A percentile compares a stretch with the other conserved stretches of the same genome.
These are phyloP conservation scores for Lepidium aucheri DNA, from an alignment of 345 rosid genomes.

Conservation along the genomic window DNA sequence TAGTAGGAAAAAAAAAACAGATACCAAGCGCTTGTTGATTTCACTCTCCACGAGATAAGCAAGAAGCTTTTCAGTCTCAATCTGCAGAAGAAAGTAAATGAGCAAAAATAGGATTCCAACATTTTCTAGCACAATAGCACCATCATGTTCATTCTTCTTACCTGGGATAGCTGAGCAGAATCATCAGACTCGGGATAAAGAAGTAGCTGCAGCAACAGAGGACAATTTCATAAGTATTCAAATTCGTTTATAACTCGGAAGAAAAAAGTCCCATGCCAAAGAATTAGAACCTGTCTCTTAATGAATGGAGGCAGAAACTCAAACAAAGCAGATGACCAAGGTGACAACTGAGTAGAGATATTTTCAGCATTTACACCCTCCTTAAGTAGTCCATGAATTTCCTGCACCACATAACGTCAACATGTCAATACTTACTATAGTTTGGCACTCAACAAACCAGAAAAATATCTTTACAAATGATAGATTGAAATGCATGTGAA, in stretches of 20 bases:
- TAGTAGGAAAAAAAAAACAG: not conserved
- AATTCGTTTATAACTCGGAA: not conserved
- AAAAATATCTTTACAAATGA: not conserved
- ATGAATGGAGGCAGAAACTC: slow-evolving; percentile 84
- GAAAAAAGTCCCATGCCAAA: not conserved
- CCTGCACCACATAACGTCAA: slow-evolving; percentile 34
- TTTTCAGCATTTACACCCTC: slow-evolving; percentile 54
- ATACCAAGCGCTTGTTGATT: slow-evolving; percentile 78
- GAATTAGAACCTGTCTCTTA: slow-evolving; percentile 56
- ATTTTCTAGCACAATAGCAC: not conserved
- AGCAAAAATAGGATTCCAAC: slow-evolving; percentile 12
- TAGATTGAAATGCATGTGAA: not conserved
- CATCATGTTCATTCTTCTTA: slow-evolving; percentile 16
- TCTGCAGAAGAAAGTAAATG: slow-evolving; percentile 36
- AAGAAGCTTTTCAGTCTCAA: slow-evolving; percentile 93
- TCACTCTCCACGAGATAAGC: slow-evolving; percentile 94
- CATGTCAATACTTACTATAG: not conserved
- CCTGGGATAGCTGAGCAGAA: slow-evolving; percentile 98
- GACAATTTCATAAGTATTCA: slow-evolving; percentile 11
- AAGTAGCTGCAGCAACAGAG: slow-evolving; percentile 57
- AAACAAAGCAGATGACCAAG: slow-evolving; percentile 91
- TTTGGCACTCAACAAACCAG: not conserved
- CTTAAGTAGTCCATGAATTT: slow-evolving; percentile 69
- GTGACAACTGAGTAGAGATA: slow-evolving; percentile 74
- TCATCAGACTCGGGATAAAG: slow-evolving; percentile 93